Conservation (phyloP, 2,329 filamentous ascomycete species). For the Alternaria ventricosa region DNA sequence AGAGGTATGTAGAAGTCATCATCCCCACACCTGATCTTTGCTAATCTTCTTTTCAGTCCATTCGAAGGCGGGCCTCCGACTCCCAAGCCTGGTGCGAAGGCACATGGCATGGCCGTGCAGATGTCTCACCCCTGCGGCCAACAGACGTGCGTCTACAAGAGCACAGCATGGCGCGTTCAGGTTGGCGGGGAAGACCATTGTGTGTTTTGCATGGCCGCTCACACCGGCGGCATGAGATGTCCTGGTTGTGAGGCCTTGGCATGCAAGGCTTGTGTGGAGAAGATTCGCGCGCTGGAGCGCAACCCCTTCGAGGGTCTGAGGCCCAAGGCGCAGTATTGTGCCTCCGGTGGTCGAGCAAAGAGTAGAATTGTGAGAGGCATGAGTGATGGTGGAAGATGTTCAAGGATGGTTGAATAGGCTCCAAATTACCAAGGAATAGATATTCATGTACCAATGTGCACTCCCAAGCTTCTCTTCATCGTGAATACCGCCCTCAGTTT, state of each 20-base stretch:
- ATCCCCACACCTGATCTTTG: not conserved
- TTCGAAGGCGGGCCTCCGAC: not conserved
- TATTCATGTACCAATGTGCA: not conserved
- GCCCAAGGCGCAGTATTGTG: not conserved
- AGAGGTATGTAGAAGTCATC: not conserved
- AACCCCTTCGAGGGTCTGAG: not conserved
- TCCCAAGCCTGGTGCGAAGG: not conserved
- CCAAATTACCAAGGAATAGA: not conserved
- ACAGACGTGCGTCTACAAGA: slow-evolving; percentile 5
- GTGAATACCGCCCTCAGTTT: not conserved
- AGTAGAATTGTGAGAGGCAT: not conserved
- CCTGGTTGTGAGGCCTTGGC: slow-evolving; percentile 21
- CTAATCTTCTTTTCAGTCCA: not conserved
- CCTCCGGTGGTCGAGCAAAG: not conserved
- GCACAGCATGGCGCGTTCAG: slow-evolving; percentile 2
- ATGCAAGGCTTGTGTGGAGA: slow-evolving; percentile 10
- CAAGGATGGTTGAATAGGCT: not conserved
- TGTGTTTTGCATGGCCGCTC: slow-evolving; percentile 13
- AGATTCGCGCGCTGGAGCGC: slow-evolving; percentile 3
- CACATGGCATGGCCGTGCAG: slow-evolving; percentile 14
- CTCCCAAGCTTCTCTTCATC: not conserved
- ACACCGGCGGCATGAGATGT: slow-evolving; percentile 6
- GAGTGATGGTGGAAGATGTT: not conserved
- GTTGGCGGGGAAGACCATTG: slow-evolving; percentile 9
- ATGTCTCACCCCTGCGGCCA: slow-evolving; percentile 14